A percentile compares a stretch with the other conserved stretches of the same genome.
Evolutionary conservation across 2,329 filamentous ascomycete species (phyloP).

Genomic region (Metarhizium sp.): DNA sequence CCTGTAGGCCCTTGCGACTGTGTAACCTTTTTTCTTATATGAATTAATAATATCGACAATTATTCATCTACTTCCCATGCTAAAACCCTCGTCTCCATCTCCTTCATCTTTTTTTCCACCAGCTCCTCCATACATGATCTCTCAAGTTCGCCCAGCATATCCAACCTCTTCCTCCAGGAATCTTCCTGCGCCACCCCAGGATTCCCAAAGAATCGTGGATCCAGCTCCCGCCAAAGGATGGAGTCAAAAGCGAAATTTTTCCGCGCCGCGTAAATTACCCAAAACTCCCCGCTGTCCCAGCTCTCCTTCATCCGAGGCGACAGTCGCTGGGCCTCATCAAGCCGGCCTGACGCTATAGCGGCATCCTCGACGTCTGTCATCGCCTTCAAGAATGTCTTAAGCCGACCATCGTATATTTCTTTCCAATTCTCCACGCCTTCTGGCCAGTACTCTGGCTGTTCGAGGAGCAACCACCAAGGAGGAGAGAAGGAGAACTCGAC

Average conservation of each 20-base stretch:
- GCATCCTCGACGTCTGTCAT: conserved; percentile 19
- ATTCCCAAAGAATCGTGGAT: conserved; percentile 22
- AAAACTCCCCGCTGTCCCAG: conserved; percentile 24
- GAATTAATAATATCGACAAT: not conserved
- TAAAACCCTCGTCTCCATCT: conserved; percentile 1
- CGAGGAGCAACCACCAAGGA: conserved; percentile 29
- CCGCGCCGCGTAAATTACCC: conserved; percentile 25
- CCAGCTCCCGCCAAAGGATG: conserved; percentile 27
- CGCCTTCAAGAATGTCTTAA: conserved; percentile 22
- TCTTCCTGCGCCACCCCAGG: conserved; percentile 2
- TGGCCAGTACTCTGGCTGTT: conserved; percentile 21
- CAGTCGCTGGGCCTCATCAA: conserved; percentile 10
- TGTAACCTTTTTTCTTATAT: too few species aligned
- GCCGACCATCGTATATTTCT: conserved; percentile 19
- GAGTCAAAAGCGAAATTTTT: conserved; percentile 29
- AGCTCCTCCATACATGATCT: conserved; percentile 16
- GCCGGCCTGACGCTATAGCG: not conserved
- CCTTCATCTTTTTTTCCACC: conserved; percentile 12
- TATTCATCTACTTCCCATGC: not conserved
- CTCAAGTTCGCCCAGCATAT: conserved; percentile 11
- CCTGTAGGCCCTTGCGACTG: too few species aligned
- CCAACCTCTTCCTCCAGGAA: conserved; percentile 11
- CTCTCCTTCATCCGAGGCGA: conserved; percentile 25
- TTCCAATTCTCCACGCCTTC: conserved; percentile 20
- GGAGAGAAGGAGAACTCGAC: conserved; percentile 23